Conservation (phyloP, 495 filamentous ascomycete species). For the Talaromyces wortmannii region DNA sequence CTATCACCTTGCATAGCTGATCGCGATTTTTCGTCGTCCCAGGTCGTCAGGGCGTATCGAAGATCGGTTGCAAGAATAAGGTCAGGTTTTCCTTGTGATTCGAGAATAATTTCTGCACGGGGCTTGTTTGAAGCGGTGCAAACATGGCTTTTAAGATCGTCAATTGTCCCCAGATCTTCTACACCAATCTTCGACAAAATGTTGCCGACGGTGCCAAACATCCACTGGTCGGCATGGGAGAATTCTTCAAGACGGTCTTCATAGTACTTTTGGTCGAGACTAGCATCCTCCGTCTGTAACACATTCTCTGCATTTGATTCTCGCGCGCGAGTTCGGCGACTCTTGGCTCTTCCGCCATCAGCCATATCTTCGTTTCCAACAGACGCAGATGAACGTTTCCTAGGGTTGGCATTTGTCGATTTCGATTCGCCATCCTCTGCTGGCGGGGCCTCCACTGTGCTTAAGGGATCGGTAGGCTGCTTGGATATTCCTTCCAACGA, state of each 20-base stretch:
- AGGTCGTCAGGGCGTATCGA: conserved; percentile 42
- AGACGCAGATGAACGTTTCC: conserved; percentile 46
- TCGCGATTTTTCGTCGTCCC: conserved; percentile 55
- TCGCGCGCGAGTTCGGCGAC: conserved; percentile 74
- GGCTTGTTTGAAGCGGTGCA: conserved; percentile 2
- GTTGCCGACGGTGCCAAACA: conserved; percentile 63
- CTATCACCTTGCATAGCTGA: conserved; percentile 49
- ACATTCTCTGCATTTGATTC: conserved; percentile 57
- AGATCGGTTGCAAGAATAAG: conserved; percentile 43
- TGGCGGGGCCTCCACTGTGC: conserved; percentile 15
- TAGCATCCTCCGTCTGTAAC: conserved; percentile 40
- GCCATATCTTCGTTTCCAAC: conserved; percentile 41
- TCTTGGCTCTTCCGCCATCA: conserved; percentile 63
- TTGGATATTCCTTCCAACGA: conserved; percentile 26
- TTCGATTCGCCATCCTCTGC: conserved; percentile 19
- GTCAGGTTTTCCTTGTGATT: conserved; percentile 9
- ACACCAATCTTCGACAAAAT: conserved; percentile 63
- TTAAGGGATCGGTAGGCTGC: conserved; percentile 13
- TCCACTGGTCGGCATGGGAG: conserved; percentile 64
- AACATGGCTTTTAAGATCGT: conserved; percentile 28
- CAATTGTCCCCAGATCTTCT: conserved; percentile 36
- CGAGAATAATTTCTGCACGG: conserved; percentile 11
- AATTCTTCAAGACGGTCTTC: conserved; percentile 64
- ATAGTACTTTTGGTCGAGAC: conserved; percentile 61
- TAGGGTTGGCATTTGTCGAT: conserved; percentile 16